A percentile compares a stretch with the other conserved stretches of the same genome.
Evolutionary conservation across 192 early-diverging fungal genomes (phyloP).

Genomic region (Lunasporangiospora selenospora): DNA sequence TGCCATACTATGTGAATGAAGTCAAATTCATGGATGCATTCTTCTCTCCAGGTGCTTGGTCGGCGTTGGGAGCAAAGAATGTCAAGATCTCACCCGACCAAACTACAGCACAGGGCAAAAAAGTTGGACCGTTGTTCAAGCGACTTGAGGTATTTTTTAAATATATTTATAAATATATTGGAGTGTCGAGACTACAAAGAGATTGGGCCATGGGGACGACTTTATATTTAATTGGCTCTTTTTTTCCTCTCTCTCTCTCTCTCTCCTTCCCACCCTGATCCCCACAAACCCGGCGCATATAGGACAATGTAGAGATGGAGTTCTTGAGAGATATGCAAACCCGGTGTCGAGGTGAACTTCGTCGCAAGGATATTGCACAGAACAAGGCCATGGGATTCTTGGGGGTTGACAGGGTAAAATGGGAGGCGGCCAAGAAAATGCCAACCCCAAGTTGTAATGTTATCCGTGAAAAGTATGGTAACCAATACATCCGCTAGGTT

Average conservation of each 20-base stretch:
- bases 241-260: constrained; percentile 41
- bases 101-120: constrained; percentile 15
- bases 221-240: too few relatives aligned
- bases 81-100: constrained; percentile 26
- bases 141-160: too few relatives aligned
- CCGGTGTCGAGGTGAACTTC: constrained; percentile 70
- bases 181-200: too few relatives aligned
- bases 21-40: constrained; percentile 30
- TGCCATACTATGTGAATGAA: constrained; percentile 85
- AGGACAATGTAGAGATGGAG: constrained; percentile 73
- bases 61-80: constrained; percentile 13
- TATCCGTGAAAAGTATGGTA: constrained; percentile 34
- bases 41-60: constrained; percentile 53
- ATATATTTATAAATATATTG: too few relatives aligned
- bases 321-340: constrained; percentile 72
- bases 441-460: constrained; percentile 74
- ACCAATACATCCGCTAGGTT: not conserved
- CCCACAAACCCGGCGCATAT: constrained; percentile 62
- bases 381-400: constrained; percentile 68
- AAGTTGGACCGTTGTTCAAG: constrained; percentile 27
- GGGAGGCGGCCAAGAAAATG: constrained; percentile 70
- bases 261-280: constrained; percentile 28
- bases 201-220: too few relatives aligned
- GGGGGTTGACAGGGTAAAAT: constrained; percentile 67
- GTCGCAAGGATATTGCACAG: constrained; percentile 58